A percentile compares a stretch with the other conserved stretches of the same genome.
phyloP scores from a whole-genome alignment of 2,329 filamentous ascomycete species.

The Helotiales sp. region DNA sequence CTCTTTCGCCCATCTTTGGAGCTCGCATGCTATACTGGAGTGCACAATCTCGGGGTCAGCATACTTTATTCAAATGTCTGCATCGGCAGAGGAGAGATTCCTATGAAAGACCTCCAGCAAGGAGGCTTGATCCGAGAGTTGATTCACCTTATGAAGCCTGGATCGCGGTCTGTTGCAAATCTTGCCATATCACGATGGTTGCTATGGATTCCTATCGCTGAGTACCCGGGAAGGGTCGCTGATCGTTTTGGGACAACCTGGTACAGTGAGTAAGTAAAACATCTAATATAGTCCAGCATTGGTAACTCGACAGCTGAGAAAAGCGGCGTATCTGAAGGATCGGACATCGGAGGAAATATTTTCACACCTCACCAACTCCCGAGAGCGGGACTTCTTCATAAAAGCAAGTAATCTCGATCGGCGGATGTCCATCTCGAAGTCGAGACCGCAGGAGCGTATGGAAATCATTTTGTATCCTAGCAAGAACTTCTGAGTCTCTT shows the following conservation, averaged over 20 bases:
- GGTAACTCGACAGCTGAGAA: too few relatives aligned
- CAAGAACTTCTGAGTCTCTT: neutral
- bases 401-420: neutral
- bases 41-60: too few relatives aligned
- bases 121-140: too few relatives aligned
- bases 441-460: neutral
- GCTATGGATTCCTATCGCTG: conserved; percentile 7
- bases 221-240: conserved; percentile 35
- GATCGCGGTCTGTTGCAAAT: conserved; percentile 23
- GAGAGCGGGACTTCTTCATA: neutral
- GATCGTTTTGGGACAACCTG: conserved; percentile 33
- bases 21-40: conserved; percentile 4
- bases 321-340: too few relatives aligned
- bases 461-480: neutral
- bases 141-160: conserved; percentile 11
- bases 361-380: neutral
- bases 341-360: too few relatives aligned
- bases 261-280: conserved; percentile 26
- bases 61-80: too few relatives aligned
- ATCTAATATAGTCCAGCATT: too few relatives aligned
- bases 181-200: conserved; percentile 38
- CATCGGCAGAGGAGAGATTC: too few relatives aligned
- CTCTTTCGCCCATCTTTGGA: conserved; percentile 4
- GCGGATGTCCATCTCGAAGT: neutral
- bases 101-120: too few relatives aligned